Base-by-base conservation (phyloP, 2,329 filamentous ascomycete genomes). In the Pseudogymnoascus sp. region DNA sequence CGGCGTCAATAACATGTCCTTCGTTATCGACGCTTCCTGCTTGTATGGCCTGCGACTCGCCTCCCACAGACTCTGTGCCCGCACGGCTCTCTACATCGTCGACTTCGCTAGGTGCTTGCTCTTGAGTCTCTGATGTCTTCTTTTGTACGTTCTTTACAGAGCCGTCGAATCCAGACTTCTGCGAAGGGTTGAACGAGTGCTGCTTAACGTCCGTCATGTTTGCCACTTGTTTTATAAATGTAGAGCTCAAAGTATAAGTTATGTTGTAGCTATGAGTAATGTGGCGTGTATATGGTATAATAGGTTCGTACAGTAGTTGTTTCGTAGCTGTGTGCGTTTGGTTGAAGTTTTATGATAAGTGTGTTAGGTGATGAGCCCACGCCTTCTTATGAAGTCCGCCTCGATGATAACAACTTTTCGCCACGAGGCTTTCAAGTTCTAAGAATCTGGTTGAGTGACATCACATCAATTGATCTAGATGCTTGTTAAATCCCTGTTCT, bases 1-100 rank as follows among this genome's bases (percentile, higher is more conserved):
- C 75, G 2, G 82, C 76, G 64, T 83, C 79, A n/a, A 83, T 71
- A 65, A 84, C 82, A 68, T 83, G 80, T 61, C 82, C 82, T 25
- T 81, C 75, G 65, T 80, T 77, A 68, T 83, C 82, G 66, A 71
- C 67, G 44, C 56, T 68, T 18, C 69, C 69, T 31, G 40, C 21
- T 46, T 38, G 59, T 2, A 65, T 28, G 25, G 60, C 53, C 21
- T 65, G 61, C 8, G 56, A 40, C 16, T 36, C 62, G 28, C 37
- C 70, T 64, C 64, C 69, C 64, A 61, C 70, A 65, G 18, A 67
- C 64, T 34, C 66, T 66, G 12, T 67, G 64, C 63, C 36, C 61
- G 64, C 61, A 65, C 64, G 21, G 14, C 53, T 60, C 66, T 63
- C 50, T 68, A 63, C 68, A 66, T 70, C 63, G 67, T 69, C 44